Evolutionary conservation across 192 early-diverging fungal genomes (phyloP).

Genomic region (Coemansia sp.): DNA sequence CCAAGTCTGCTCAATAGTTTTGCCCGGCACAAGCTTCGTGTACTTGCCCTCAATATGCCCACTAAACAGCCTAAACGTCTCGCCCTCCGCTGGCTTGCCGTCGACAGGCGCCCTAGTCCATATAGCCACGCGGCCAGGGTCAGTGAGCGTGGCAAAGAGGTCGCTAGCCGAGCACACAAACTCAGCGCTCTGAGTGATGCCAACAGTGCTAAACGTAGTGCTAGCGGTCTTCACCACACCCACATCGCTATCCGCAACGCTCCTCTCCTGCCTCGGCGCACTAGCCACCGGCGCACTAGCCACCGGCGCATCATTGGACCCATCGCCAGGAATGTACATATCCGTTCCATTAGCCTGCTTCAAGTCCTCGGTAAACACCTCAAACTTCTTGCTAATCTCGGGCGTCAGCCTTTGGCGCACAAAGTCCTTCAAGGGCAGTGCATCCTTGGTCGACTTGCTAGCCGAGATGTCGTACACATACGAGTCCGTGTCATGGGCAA

Average conservation of each 20-base stretch:
- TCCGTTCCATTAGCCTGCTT: slow-evolving; percentile 73
- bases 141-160: slow-evolving; percentile 77
- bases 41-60: slow-evolving; percentile 84
- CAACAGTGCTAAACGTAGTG: slow-evolving; percentile 59
- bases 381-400: slow-evolving; percentile 61
- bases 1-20: slow-evolving; percentile 85
- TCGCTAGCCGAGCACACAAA: slow-evolving; percentile 80
- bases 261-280: slow-evolving; percentile 4
- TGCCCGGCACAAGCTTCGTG: slow-evolving; percentile 66
- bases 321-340: slow-evolving; percentile 67
- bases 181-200: slow-evolving; percentile 71
- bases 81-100: slow-evolving; percentile 61
- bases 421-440: slow-evolving; percentile 60
- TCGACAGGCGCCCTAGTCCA: slow-evolving; percentile 80
- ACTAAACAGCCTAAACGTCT: slow-evolving; percentile 75
- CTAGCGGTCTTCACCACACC: slow-evolving; percentile 20
- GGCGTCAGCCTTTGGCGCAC: slow-evolving; percentile 67
- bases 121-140: slow-evolving; percentile 64
- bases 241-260: not conserved
- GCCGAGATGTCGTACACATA: slow-evolving; percentile 77
- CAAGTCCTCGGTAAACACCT: slow-evolving; percentile 67
- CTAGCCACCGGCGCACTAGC: slow-evolving; percentile 7
- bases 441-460: slow-evolving; percentile 16
- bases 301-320: not conserved
- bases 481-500: slow-evolving; percentile 82